Evolutionary conservation across 139 green algal genomes (phyloP).

Genomic region (Dunaliella sp.): DNA sequence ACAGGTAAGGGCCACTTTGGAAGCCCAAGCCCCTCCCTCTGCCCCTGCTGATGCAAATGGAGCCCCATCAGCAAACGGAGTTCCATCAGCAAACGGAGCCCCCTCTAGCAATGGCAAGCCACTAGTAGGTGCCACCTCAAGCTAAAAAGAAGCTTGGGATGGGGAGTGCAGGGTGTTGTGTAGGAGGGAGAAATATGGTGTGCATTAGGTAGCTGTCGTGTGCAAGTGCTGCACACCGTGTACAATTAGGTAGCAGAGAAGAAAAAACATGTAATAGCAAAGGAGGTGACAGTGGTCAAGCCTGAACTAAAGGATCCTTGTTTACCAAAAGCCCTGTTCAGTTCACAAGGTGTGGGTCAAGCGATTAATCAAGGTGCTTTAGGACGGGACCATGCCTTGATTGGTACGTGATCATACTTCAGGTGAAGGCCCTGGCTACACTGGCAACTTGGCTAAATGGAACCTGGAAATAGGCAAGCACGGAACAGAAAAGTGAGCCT

Average conservation of each 20-base stretch:
- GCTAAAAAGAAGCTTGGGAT: not conserved
- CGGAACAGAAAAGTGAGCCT: no score
- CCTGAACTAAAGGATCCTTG: not conserved
- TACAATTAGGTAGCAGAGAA: not conserved
- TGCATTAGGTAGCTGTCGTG: no score
- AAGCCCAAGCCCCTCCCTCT: not conserved
- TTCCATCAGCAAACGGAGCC: not conserved
- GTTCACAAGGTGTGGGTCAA: no score
- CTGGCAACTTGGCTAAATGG: no score
- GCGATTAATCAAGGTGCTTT: no score
- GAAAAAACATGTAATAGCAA: not conserved
- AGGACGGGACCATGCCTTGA: no score
- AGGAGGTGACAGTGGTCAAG: not conserved
- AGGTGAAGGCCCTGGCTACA: no score
- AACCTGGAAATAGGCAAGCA: no score
- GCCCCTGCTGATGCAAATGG: not conserved
- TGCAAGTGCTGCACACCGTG: no score
- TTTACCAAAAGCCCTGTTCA: no score
- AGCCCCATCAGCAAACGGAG: not conserved
- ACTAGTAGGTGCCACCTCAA: not conserved
- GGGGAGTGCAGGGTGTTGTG: not conserved
- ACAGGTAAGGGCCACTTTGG: not conserved
- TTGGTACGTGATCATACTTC: no score
- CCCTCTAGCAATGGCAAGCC: not conserved
- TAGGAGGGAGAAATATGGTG: not conserved